These are phyloP conservation scores for barley (Hordeum vulgare) DNA, from an alignment of 176 grass and related monocot genomes.

Conservation along the genomic window MorexV3_pseudomolecules_assembly NC_058522.1:26322625-26323124, in stretches of 20 bases:
- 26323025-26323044: constrained; percentile 8
- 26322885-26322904: neutral
- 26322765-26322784: no score
- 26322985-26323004: constrained; percentile 91
- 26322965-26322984: constrained; percentile 96
- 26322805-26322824: neutral
- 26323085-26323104: constrained; percentile 60
- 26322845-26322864: constrained; percentile 17
- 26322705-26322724: constrained; percentile 10
- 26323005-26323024: constrained; percentile 24
- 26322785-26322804: constrained; percentile 26
- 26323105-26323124: constrained; percentile 49
- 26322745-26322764: neutral
- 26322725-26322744: neutral
- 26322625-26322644: neutral
- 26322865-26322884: constrained; percentile 31
- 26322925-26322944: constrained; percentile 15
- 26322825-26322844: constrained; percentile 16
- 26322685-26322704: neutral
- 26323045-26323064: constrained; percentile 17
- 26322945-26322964: constrained; percentile 65
- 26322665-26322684: neutral
- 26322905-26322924: constrained; percentile 6
- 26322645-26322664: rapidly evolving
- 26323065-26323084: neutral